Evolutionary conservation across 2,329 filamentous ascomycete species (phyloP), one percentile per base, ranked within the genome.

Genomic region (Talaromyces sp.): DNA sequence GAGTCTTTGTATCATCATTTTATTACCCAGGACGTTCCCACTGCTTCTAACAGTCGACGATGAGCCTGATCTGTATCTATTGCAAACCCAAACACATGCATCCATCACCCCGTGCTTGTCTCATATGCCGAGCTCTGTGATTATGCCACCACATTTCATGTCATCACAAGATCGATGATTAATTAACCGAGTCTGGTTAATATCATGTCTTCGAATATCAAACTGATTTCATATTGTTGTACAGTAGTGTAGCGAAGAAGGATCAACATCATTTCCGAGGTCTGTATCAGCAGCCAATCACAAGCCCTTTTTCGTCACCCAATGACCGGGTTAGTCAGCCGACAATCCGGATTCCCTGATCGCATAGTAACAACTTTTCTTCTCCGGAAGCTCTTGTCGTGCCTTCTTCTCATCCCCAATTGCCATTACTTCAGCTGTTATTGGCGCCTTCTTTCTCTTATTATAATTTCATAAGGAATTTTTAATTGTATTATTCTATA

Each of bases 321-420:
- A 52, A 4, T 39, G 33, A 37, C 33, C 22, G 22, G 33, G 52
- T 56, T 56, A 56, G 52, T 56, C 52, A 56, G 52, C 52, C 52
- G 24, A 39, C 52, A 56, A 37, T 14, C 59, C 59, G 59, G 58
- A 60, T 60, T 50, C 35, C 59, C 35, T 41, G 59, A 61, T 52
- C 49, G 59, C 59, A 61, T 61, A 50, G 43, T 50, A 41, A 61
- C 59, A 62, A 62, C 47, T 62, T 62, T 62, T 62, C 60, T 27
- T 49, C 45, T 35, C 41, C 31, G 22, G 11, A 31, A 60, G 58
- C 58, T 60, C 27, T 37, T 31, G 31, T 35, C 33, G 22, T 22
- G 14, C 33, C 52, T 37, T 4, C 16, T 35, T 37, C 39, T 37
- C 50, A 22, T 45, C 61, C 45, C 33, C 61, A 49, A 54, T 63